A percentile compares a stretch with the other conserved stretches of the same genome.
phyloP scores from a whole-genome alignment of 108 stramenopile species.

The Bacterosira constricta region DNA sequence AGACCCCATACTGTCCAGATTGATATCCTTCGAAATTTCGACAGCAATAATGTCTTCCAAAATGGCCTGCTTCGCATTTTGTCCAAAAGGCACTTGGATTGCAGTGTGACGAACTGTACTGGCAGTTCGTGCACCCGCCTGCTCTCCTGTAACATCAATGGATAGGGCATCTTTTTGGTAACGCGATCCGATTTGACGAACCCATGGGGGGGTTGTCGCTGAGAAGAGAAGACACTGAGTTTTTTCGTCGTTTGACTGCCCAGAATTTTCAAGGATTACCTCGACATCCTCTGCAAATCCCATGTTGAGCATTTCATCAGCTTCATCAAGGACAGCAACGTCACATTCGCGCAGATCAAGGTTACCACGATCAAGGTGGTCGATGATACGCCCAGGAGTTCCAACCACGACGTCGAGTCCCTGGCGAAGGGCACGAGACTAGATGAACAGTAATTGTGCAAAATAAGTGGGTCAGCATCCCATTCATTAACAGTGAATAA shows the following conservation, averaged over 20 bases:
- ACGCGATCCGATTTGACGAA: constrained; percentile 85
- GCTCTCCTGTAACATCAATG: constrained; percentile 90
- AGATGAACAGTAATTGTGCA: neutral
- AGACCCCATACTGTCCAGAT: constrained; percentile 27
- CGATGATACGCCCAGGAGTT: constrained; percentile 97
- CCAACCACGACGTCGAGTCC: constrained; percentile 98
- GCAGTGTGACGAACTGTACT: constrained; percentile 95
- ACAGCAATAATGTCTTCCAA: constrained; percentile 91
- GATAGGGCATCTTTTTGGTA: constrained; percentile 89
- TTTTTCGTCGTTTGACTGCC: constrained; percentile 64
- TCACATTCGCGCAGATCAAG: constrained; percentile 83
- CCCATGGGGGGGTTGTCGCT: constrained; percentile 98
- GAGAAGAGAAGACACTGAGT: constrained; percentile 96
- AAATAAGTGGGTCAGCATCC: neutral
- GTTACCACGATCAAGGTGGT: constrained; percentile 95
- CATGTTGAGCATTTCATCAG: constrained; percentile 99
- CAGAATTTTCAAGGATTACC: constrained; percentile 84
- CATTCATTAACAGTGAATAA: neutral
- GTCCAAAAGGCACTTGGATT: constrained; percentile 91
- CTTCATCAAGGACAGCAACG: constrained; percentile 96
- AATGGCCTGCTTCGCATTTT: constrained; percentile 72
- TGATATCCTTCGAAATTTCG: constrained; percentile 85
- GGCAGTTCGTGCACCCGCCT: constrained; percentile 85
- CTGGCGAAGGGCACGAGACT: constrained; percentile 75
- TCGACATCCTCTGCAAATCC: constrained; percentile 99